Evolutionary conservation across 176 grass and related monocot genomes (phyloP), one percentile per base, ranked within the genome.

Genomic region (Oryza punctata): DNA sequence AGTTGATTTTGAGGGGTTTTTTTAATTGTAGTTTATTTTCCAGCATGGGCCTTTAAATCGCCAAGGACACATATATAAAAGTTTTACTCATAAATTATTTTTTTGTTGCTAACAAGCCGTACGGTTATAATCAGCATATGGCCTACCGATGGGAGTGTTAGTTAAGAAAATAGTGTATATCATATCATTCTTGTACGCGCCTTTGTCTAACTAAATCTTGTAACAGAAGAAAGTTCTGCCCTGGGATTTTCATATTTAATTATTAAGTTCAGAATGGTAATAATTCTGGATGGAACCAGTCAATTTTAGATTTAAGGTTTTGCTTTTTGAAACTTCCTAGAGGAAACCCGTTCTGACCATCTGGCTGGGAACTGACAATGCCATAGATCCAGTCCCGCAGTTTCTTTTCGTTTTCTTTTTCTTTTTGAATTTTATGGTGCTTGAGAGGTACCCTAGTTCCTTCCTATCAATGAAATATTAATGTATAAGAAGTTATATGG

Each of bases 151-250:
- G 37, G 37, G 37, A 38, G 37, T 7, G 7, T 38, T 38, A 47
- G 38, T 46, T 37, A 24, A 25, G 15, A 32, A 69, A 66, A 46
- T 49, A 15, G 5, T 24, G 18, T 19, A 52, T 80, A 50, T 12
- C 8, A 3, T 37, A 5, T 24, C 50, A 15, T 40, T 41, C 1
- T 61, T 6, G 18, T 44, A 35, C 43, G 13, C 19, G 15, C 57
- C 35, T 59, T 5, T 40, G 19, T 63, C 54, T 43, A 81, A 70
- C 37, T 81, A 33, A 59, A 70, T 24, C 66, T 38, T 81, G 40
- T 21, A 24, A 24, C 57, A 61, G n/a, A 61, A 61, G 57, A 70
- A 38, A 4, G 8, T 67, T 50, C 41, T 67, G 4, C 10, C 63
- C n/a, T 10, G 6, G 7, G n/a, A 61, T 23, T 8, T 23, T 23